Conservation (phyloP, 2,329 filamentous ascomycete genomes). For the Hirsutella rhossiliensis region DNA sequence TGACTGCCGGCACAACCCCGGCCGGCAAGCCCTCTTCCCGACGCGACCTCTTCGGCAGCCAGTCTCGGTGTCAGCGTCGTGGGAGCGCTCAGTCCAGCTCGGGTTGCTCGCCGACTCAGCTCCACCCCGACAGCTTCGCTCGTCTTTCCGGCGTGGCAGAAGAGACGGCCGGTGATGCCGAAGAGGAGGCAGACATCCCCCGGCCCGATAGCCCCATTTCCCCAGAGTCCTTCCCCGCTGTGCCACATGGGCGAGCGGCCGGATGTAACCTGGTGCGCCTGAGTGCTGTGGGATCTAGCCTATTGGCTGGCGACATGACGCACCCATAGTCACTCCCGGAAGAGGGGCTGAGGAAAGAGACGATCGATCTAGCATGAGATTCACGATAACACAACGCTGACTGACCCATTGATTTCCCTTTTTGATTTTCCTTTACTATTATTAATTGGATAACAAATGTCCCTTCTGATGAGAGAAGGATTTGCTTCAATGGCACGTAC, state of each 20-base stretch:
- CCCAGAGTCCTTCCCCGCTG: conserved; percentile 16
- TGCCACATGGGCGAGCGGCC: conserved; percentile 10
- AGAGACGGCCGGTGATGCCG: conserved; percentile 1
- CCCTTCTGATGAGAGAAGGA: too few species aligned
- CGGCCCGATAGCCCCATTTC: conserved; percentile 30
- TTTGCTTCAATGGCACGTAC: too few species aligned
- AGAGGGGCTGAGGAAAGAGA: neutral
- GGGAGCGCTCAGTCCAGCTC: conserved; percentile 2
- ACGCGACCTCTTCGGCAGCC: neutral
- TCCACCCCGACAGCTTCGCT: conserved; percentile 2
- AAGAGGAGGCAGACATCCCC: conserved; percentile 17
- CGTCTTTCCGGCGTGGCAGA: conserved; percentile 1
- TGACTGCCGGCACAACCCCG: neutral
- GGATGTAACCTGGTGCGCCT: conserved; percentile 25
- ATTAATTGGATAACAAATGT: neutral
- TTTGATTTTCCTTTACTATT: neutral
- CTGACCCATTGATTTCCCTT: neutral
- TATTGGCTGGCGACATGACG: conserved; percentile 6
- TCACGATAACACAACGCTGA: neutral
- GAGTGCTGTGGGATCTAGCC: conserved; percentile 17
- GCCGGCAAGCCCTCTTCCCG: neutral
- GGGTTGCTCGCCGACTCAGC: conserved; percentile 6
- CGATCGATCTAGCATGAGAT: neutral
- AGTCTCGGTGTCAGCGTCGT: neutral
- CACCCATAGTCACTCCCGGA: neutral